These are phyloP conservation scores for Coprinellus micaceus DNA, from an alignment of 768 basidiomycete genomes.

Conservation along the genomic window DNA sequence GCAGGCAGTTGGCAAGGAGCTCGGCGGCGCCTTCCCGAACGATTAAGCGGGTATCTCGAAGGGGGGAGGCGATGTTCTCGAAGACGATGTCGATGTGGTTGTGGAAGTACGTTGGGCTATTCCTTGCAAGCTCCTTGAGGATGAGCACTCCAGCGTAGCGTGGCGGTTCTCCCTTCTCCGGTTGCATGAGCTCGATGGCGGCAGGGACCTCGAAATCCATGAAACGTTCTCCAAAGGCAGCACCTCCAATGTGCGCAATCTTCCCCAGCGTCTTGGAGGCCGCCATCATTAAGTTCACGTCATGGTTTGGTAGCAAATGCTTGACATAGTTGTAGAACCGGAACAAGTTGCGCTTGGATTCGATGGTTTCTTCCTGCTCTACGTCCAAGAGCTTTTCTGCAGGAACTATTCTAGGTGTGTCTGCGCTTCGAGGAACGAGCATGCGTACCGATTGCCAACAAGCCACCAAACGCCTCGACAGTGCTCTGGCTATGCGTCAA, in stretches of 20 bases:
- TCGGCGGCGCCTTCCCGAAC: constrained; percentile 93
- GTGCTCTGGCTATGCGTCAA: constrained; percentile 78
- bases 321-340: constrained; percentile 93
- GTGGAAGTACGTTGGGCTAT: constrained; percentile 85
- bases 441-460: constrained; percentile 78
- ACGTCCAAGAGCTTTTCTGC: constrained; percentile 71
- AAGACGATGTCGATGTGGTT: constrained; percentile 84
- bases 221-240: constrained; percentile 81
- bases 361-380: constrained; percentile 76
- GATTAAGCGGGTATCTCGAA: constrained; percentile 85
- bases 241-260: constrained; percentile 80
- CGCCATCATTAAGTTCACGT: constrained; percentile 90
- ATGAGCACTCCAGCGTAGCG: constrained; percentile 94
- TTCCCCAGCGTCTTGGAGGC: constrained; percentile 90
- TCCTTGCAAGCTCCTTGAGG: constrained; percentile 86
- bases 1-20: constrained; percentile 87
- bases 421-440: background rate
- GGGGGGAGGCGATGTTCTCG: constrained; percentile 87
- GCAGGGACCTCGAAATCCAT: constrained; percentile 87
- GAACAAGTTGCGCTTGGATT: constrained; percentile 77
- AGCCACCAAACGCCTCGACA: constrained; percentile 79
- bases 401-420: constrained; percentile 11
- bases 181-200: constrained; percentile 75
- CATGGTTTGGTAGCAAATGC: constrained; percentile 84
- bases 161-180: constrained; percentile 77